Evolutionary conservation across 257 asterid genomes (phyloP), one percentile per base, ranked within the genome.

Genomic region (Lavandula angustifolia): DNA sequence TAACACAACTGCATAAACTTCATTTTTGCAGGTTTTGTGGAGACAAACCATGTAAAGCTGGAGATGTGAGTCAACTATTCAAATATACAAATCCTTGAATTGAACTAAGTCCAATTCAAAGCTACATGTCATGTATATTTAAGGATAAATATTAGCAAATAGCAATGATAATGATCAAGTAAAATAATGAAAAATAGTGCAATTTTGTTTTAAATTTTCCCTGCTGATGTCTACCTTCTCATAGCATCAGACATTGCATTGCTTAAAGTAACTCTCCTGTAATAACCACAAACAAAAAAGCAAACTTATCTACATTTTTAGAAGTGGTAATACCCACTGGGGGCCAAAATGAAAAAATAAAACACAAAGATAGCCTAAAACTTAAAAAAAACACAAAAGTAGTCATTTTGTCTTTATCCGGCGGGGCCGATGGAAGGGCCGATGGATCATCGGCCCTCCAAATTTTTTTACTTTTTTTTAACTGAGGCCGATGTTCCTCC

Each of bases 41-140:
- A 82, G 69, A 62, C 78, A 58, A 75, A 79, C 54, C 73, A 81
- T 60, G 83, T 84, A 68, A 89, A 84, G 88, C 73, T 81, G 80
- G 92, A 82, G 84, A 89, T 81, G 92, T 86, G 83, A 86, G 44
- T 55, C 70, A 41, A 63, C 7, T 74, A 57, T 46, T 59, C 41
- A 4, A 22, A 22, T 22, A 22, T 22, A 22, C 27, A 22, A 22
- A 22, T 22, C 27, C 27, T 22, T 22, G 27, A 22, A 22, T 22
- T 32, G 49, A 52, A 72, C 68, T 75, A 74, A 59, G 56, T 50
- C 58, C 55, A 72, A 69, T 75, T 60, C 61, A 79, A 74, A 71
- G 73, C 75, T 64, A 73, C 27, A 22, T 22, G 1, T 22, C 18
- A 52, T 60, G 65, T 70, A 74, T 68, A 68, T 54, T 57, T 64